Base-by-base conservation (phyloP, 1,284 basidiomycete genomes). In the Limonomyces culmigenus region DNA sequence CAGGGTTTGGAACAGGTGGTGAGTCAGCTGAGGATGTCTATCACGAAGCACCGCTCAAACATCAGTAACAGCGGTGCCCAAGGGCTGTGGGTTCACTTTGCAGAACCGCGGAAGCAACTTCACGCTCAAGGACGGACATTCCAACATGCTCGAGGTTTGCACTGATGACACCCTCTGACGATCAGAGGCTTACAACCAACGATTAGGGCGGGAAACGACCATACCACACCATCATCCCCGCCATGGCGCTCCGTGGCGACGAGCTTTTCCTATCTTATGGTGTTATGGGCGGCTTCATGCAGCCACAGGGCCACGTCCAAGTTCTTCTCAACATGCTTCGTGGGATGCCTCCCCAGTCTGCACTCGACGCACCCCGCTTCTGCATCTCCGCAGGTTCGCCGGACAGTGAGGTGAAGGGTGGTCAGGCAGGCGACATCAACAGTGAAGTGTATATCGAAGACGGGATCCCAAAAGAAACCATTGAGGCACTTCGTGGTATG, bases 281-380 rank as follows among this genome's bases (percentile, higher is more conserved):
- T 34, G 88, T 93, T 13, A 93, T 93, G 89, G 88, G 86, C 38
- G 87, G 86, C 2, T 92, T 79, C 58, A 96, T 93, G 87, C 92
- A 95, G 74, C 80, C 84, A 3, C 83, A 91, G 65, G 88, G 91
- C 0, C 89, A 95, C 45, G 67, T 95, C 1, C 92, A 96, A 58
- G 87, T 96, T 5, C 63, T 97, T n/a, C 57, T 96, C 33, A 93
- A 91, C 52, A 70, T 92, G 39, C 67, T 96, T 12, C 73, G 88
- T 35, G 89, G 91, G 1, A 83, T 77, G 52, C 78, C 74, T 3
- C 70, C 74, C 0, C 91, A 95, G 56, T 70, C 81, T 4, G 76
- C 87, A 5, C 66, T 95, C 29, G 93, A 96, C 56, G 83, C 89
- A 0, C 91, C 89, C 3, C 72, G 91, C n/a, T 93, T 96, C 62